A percentile compares a stretch with the other conserved stretches of the same genome.
phyloP scores from a whole-genome alignment of 306 rosid species.

The Macrotyloma uniflorum region DNA sequence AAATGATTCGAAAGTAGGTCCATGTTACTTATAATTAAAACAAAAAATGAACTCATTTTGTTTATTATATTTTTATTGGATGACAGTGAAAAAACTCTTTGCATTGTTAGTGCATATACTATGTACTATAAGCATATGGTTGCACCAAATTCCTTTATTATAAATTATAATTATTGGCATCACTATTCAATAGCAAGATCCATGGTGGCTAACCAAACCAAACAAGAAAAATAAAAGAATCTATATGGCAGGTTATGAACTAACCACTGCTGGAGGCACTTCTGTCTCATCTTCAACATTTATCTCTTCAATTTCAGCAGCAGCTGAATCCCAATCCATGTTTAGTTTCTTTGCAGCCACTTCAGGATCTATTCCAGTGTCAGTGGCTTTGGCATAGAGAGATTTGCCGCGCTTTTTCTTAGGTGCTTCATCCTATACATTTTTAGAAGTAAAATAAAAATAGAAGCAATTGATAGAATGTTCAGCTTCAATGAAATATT shows the following conservation, averaged over 20 bases:
- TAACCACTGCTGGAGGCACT: conserved; percentile 85
- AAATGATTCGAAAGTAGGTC: too few relatives aligned
- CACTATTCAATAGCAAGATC: conserved; percentile 10
- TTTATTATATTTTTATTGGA: too few relatives aligned
- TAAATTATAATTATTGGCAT: conserved; percentile 2
- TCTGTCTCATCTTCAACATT: conserved; percentile 58
- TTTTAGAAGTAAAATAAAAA: not conserved
- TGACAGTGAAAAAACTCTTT: too few relatives aligned
- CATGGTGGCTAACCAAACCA: conserved; percentile 17
- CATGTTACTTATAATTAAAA: too few relatives aligned
- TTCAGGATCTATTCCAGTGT: conserved; percentile 82
- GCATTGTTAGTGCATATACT: not conserved
- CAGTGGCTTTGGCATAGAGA: conserved; percentile 84
- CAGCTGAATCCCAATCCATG: conserved; percentile 84
- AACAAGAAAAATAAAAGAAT: conserved; percentile 6
- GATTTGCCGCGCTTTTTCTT: conserved; percentile 85
- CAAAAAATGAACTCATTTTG: too few relatives aligned
- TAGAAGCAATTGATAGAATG: conserved; percentile 2
- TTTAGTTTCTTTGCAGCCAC: conserved; percentile 84
- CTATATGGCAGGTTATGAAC: conserved; percentile 46
- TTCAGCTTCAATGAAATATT: conserved; percentile 5
- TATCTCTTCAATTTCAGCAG: conserved; percentile 80
- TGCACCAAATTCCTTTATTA: conserved; percentile 13
- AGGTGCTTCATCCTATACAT: conserved; percentile 57
- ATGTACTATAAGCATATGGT: not conserved